A percentile compares a stretch with the other conserved stretches of the same genome.
Conservation (phyloP, 2,329 filamentous ascomycete genomes). For the Pseudocercospora pini-densiflorae region DNA sequence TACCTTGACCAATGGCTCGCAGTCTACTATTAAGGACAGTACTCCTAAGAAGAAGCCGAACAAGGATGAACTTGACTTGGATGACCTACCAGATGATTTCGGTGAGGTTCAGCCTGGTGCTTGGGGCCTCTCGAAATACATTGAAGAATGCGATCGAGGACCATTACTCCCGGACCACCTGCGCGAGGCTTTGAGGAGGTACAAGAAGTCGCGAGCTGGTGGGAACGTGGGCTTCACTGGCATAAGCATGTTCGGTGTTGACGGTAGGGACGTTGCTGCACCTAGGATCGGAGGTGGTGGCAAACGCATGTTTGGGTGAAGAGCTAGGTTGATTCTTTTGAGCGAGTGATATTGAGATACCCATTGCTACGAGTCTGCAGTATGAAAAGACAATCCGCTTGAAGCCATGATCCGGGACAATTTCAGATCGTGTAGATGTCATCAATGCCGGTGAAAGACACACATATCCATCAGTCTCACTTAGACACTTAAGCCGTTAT, state of each 20-base stretch:
- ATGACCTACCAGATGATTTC: constrained; percentile 25
- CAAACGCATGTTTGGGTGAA: constrained; percentile 8
- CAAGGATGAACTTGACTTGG: constrained; percentile 10
- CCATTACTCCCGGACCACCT: constrained; percentile 76
- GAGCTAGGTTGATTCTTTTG: not conserved
- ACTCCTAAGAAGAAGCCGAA: constrained; percentile 10
- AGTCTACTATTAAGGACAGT: constrained; percentile 16
- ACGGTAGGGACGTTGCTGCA: constrained; percentile 45
- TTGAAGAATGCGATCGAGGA: constrained; percentile 48
- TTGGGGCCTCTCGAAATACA: constrained; percentile 30
- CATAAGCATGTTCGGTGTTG: constrained; percentile 52
- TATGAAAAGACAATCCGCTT: too few relatives aligned
- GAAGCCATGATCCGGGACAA: too few relatives aligned
- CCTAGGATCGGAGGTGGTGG: constrained; percentile 47
- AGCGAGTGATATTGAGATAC: not conserved
- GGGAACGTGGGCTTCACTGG: constrained; percentile 60
- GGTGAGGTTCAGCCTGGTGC: constrained; percentile 29
- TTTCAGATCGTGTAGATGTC: too few relatives aligned
- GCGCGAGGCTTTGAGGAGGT: constrained; percentile 72
- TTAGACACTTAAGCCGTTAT: too few relatives aligned
- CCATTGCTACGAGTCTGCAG: constrained; percentile 1
- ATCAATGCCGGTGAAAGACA: too few relatives aligned
- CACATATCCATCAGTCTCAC: too few relatives aligned
- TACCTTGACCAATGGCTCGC: constrained; percentile 7
- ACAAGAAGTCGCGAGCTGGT: constrained; percentile 66